These are phyloP conservation scores for Botrytis pseudocinerea DNA, from an alignment of 2,329 filamentous ascomycete genomes.

Conservation along the genomic window DNA sequence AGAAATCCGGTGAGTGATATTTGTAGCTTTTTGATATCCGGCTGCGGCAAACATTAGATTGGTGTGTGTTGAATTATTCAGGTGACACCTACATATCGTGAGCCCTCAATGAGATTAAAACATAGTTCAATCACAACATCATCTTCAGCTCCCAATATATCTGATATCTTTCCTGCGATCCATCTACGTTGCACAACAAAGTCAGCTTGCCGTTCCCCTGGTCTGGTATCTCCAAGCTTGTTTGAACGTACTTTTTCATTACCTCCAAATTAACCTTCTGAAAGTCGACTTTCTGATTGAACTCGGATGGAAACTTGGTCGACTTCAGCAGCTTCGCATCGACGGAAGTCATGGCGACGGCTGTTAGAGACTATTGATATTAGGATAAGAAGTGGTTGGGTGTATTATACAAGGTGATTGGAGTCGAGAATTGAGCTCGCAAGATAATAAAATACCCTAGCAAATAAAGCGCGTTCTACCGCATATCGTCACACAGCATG, in stretches of 20 bases:
- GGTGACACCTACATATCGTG: conserved; percentile 65
- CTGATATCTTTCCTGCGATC: conserved; percentile 85
- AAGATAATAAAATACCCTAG: not conserved
- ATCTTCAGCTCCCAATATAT: conserved; percentile 88
- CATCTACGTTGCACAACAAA: conserved; percentile 59
- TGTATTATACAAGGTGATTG: not conserved
- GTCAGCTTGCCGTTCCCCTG: conserved; percentile 28
- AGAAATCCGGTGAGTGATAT: conserved; percentile 94
- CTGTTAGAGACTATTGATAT: not conserved
- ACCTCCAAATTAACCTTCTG: conserved; percentile 95
- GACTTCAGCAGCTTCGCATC: conserved; percentile 87
- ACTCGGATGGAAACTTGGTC: conserved; percentile 92
- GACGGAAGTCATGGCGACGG: conserved; percentile 68
- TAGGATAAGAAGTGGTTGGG: not conserved
- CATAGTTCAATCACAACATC: conserved; percentile 91
- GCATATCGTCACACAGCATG: conserved; percentile 14
- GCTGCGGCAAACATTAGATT: conserved; percentile 54
- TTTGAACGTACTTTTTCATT: conserved; percentile 80
- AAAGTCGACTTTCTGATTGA: conserved; percentile 95
- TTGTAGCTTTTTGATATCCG: conserved; percentile 92
- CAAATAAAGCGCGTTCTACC: conserved; percentile 1
- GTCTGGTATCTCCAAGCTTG: conserved; percentile 25
- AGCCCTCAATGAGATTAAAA: conserved; percentile 69
- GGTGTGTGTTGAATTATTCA: conserved; percentile 21
- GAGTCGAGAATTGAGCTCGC: not conserved